These are phyloP conservation scores for Ceratocystis huliohia DNA, from an alignment of 2,329 filamentous ascomycete species.

Conservation along the genomic window DNA sequence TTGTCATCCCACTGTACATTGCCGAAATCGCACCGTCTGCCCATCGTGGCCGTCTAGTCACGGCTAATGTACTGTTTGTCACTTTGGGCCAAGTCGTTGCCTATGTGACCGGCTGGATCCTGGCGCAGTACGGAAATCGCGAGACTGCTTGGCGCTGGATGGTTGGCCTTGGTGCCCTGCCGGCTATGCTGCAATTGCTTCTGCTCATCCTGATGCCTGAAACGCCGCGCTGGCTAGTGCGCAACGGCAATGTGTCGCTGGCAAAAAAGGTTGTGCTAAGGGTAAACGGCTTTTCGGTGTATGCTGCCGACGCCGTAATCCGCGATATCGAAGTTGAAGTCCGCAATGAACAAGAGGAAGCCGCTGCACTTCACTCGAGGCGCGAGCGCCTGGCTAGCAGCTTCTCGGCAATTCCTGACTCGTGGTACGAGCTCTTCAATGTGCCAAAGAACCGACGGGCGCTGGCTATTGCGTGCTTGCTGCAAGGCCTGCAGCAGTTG, in stretches of 20 bases:
- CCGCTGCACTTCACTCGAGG: slow-evolving; percentile 29
- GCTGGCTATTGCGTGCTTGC: slow-evolving; percentile 68
- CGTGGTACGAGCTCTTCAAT: slow-evolving; percentile 41
- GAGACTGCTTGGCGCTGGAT: slow-evolving; percentile 74
- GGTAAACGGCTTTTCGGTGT: slow-evolving; percentile 31
- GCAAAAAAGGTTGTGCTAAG: slow-evolving; percentile 58
- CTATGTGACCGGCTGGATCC: slow-evolving; percentile 69
- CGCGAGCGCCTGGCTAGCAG: slow-evolving; percentile 29
- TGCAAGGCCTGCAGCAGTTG: slow-evolving; percentile 79
- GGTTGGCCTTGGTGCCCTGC: slow-evolving; percentile 71
- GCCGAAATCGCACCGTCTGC: slow-evolving; percentile 69
- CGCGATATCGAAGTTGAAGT: slow-evolving; percentile 62
- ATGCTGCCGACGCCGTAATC: slow-evolving; percentile 47
- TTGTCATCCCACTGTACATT: slow-evolving; percentile 80
- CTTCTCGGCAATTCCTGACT: slow-evolving; percentile 24
- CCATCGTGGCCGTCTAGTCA: slow-evolving; percentile 67
- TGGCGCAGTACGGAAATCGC: slow-evolving; percentile 42
- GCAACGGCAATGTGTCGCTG: slow-evolving; percentile 45
- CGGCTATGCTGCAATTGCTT: slow-evolving; percentile 57
- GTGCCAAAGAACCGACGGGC: slow-evolving; percentile 58
- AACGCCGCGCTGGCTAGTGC: slow-evolving; percentile 77
- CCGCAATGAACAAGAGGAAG: slow-evolving; percentile 47
- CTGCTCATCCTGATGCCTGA: slow-evolving; percentile 68
- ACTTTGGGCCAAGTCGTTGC: slow-evolving; percentile 82
- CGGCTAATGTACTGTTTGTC: slow-evolving; percentile 69